Conservation (phyloP, 1,284 basidiomycete species). For the Xerocomus minutiporus region DNA sequence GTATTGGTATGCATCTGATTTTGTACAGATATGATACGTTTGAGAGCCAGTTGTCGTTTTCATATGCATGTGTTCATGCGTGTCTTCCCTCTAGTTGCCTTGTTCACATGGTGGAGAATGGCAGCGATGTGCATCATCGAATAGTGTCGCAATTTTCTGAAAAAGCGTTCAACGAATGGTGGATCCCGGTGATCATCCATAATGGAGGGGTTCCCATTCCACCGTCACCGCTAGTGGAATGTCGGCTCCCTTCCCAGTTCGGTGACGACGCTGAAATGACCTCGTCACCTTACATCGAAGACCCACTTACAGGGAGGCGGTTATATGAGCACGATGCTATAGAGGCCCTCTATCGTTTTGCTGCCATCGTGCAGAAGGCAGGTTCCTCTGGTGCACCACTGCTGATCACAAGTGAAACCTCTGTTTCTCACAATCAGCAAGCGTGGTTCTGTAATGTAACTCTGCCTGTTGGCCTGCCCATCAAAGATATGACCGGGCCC, state of each 20-base stretch:
- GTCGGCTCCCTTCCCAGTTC: slow-evolving; percentile 40
- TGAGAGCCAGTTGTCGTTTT: slow-evolving; percentile 57
- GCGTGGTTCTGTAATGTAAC: slow-evolving; percentile 47
- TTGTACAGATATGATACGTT: slow-evolving; percentile 53
- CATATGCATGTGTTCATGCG: slow-evolving; percentile 46
- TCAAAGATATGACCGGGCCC: slow-evolving; percentile 43
- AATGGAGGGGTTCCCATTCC: slow-evolving; percentile 43
- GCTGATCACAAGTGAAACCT: slow-evolving; percentile 35
- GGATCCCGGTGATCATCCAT: slow-evolving; percentile 44
- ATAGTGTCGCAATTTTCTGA: slow-evolving; percentile 39
- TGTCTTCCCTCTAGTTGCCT: slow-evolving; percentile 47
- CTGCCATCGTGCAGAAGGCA: slow-evolving; percentile 25
- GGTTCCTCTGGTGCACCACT: slow-evolving; percentile 30
- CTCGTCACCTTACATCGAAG: slow-evolving; percentile 30
- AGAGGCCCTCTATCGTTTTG: slow-evolving; percentile 50
- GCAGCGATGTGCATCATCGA: slow-evolving; percentile 50
- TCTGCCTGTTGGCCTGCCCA: slow-evolving; percentile 41
- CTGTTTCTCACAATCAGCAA: slow-evolving; percentile 7
- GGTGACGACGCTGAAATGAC: slow-evolving; percentile 45
- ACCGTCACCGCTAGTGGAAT: slow-evolving; percentile 40
- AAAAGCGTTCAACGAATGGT: slow-evolving; percentile 30
- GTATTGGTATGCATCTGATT: slow-evolving; percentile 11
- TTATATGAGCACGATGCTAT: slow-evolving; percentile 54
- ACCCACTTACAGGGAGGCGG: slow-evolving; percentile 55
- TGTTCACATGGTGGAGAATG: slow-evolving; percentile 60